Conservation (phyloP, 2,329 filamentous ascomycete species). For the Monilinia aucupariae region DNA sequence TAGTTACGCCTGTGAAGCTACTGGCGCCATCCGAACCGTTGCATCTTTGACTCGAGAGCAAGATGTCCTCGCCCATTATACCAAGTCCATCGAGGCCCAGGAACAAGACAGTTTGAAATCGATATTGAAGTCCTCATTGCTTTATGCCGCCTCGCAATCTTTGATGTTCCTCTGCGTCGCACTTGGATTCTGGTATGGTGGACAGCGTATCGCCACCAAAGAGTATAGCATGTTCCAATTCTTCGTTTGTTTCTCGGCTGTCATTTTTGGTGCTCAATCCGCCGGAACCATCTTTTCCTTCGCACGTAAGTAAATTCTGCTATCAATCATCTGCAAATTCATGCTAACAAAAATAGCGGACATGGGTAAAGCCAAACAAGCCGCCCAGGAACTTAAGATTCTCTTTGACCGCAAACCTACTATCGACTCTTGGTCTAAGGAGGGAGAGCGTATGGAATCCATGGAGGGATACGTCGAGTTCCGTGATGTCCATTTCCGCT, state of each 20-base stretch:
- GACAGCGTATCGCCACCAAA: constrained; percentile 61
- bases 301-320: constrained; percentile 44
- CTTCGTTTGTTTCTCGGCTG: constrained; percentile 81
- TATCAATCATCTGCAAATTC: neutral
- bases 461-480: constrained; percentile 82
- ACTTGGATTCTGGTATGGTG: constrained; percentile 90
- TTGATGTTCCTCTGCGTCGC: constrained; percentile 79
- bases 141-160: constrained; percentile 82
- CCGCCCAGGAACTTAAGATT: constrained; percentile 71
- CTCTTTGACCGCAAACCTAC: constrained; percentile 76
- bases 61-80: constrained; percentile 72
- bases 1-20: constrained; percentile 86
- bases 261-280: constrained; percentile 89
- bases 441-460: constrained; percentile 56
- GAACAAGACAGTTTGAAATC: constrained; percentile 64
- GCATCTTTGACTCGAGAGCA: constrained; percentile 82
- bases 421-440: constrained; percentile 75
- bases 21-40: constrained; percentile 88
- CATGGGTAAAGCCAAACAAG: constrained; percentile 87
- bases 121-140: constrained; percentile 66
- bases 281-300: constrained; percentile 87
- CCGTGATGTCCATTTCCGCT: constrained; percentile 87
- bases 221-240: constrained; percentile 82
- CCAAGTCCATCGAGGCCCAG: constrained; percentile 58
- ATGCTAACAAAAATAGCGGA: constrained; percentile 47